phyloP scores from a whole-genome alignment of 1,139 yeast genomes.

The Pichia norvegensis region DNA sequence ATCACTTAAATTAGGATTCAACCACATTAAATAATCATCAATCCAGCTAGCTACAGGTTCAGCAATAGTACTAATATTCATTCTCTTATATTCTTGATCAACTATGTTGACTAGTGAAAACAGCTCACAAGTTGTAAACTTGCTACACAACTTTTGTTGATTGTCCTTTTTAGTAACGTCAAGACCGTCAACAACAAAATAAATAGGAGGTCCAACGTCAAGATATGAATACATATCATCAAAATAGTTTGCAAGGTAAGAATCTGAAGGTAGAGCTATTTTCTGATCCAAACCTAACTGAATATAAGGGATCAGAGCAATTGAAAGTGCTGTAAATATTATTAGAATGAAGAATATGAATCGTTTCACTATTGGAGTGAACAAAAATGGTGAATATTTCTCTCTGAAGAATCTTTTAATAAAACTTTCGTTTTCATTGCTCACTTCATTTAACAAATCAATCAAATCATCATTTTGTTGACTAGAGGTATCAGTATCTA shows the following conservation, averaged over 20 bases:
- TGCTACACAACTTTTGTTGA: conserved; percentile 79
- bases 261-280: conserved; percentile 74
- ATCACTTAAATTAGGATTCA: conserved; percentile 77
- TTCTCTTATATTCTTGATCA: conserved; percentile 75
- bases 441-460: conserved; percentile 13
- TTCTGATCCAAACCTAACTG: conserved; percentile 83
- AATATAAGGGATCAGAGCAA: conserved; percentile 61
- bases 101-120: conserved; percentile 74
- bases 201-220: conserved; percentile 87
- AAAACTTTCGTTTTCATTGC: conserved; percentile 19
- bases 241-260: conserved; percentile 75
- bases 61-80: conserved; percentile 53
- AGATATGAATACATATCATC: conserved; percentile 65
- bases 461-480: conserved; percentile 11
- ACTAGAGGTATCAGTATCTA: conserved; percentile 3
- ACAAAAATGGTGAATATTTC: conserved; percentile 51
- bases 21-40: conserved; percentile 81
- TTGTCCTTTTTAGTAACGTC: conserved; percentile 52
- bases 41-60: conserved; percentile 90
- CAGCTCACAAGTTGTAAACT: conserved; percentile 75
- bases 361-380: conserved; percentile 41
- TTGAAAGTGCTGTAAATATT: conserved; percentile 57
- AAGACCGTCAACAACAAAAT: conserved; percentile 62
- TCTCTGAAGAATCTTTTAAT: conserved; percentile 36
- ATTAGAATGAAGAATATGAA: conserved; percentile 48